Evolutionary conservation across 73 alveolate genomes (phyloP).

Genomic region (Tetrahymena malaccensis): DNA sequence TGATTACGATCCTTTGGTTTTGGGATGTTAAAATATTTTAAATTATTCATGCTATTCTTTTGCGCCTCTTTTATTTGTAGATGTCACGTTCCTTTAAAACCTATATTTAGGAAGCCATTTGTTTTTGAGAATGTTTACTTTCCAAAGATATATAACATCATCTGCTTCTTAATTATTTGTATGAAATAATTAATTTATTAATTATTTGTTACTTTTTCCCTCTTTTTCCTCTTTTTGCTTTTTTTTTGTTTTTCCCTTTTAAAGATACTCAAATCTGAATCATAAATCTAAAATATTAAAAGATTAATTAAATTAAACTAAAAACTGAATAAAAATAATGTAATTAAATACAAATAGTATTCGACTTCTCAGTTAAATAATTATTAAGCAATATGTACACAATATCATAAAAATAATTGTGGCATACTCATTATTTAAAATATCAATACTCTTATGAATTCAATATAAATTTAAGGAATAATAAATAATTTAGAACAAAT

Average conservation of each 20-base stretch:
- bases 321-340: background rate
- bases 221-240: background rate
- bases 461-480: background rate
- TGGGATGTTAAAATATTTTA: background rate
- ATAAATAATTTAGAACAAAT: no score
- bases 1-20: background rate
- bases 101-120: background rate
- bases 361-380: background rate
- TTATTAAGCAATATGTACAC: no score
- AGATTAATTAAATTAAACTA: background rate
- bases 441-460: no score
- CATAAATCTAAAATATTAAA: no score
- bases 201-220: background rate
- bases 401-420: background rate
- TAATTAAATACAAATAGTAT: background rate
- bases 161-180: background rate
- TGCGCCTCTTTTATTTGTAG: background rate
- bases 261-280: no score
- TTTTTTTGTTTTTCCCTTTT: background rate
- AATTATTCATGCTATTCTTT: background rate
- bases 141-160: background rate
- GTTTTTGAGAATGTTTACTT: background rate
- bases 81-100: background rate
- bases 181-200: background rate
- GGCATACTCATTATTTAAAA: no score